Evolutionary conservation across 2,329 filamentous ascomycete genomes (phyloP).

Genomic region (Fusarium guadeloupense): DNA sequence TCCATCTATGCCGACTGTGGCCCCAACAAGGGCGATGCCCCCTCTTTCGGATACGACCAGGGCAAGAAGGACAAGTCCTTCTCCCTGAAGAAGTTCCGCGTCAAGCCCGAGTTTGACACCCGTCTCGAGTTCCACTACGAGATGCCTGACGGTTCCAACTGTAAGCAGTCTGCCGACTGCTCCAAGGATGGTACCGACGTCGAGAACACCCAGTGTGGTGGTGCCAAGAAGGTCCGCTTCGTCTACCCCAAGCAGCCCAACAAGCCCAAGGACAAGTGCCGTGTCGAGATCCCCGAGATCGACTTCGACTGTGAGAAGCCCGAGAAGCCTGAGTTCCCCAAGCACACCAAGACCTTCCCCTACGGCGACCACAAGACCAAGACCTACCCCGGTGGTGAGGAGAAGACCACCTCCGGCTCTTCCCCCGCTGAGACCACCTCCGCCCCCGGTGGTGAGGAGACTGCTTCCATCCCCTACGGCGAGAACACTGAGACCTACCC

Average conservation of each 20-base stretch:
- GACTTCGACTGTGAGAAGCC: constrained; percentile 73
- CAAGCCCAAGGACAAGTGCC: constrained; percentile 67
- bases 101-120: constrained; percentile 78
- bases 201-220: constrained; percentile 90
- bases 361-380: constrained; percentile 5
- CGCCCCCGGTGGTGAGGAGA: constrained; percentile 65
- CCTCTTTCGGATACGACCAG: constrained; percentile 63
- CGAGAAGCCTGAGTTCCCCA: constrained; percentile 21
- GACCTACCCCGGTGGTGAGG: constrained; percentile 17
- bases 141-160: constrained; percentile 83
- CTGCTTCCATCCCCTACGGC: constrained; percentile 29
- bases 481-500: constrained; percentile 20
- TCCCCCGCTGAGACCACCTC: constrained; percentile 57
- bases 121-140: constrained; percentile 86
- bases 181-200: constrained; percentile 73
- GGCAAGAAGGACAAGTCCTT: constrained; percentile 58
- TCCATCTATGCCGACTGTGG: constrained; percentile 67
- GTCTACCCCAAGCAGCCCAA: constrained; percentile 66
- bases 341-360: constrained; percentile 30
- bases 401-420: constrained; percentile 48
- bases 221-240: constrained; percentile 83
- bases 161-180: constrained; percentile 81
- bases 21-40: constrained; percentile 57
- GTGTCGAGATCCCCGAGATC: constrained; percentile 77
- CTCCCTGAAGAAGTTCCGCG: constrained; percentile 78